A percentile compares a stretch with the other conserved stretches of the same genome.
Conservation (phyloP, 306 rosid species). For the Parietaria judaica region DNA sequence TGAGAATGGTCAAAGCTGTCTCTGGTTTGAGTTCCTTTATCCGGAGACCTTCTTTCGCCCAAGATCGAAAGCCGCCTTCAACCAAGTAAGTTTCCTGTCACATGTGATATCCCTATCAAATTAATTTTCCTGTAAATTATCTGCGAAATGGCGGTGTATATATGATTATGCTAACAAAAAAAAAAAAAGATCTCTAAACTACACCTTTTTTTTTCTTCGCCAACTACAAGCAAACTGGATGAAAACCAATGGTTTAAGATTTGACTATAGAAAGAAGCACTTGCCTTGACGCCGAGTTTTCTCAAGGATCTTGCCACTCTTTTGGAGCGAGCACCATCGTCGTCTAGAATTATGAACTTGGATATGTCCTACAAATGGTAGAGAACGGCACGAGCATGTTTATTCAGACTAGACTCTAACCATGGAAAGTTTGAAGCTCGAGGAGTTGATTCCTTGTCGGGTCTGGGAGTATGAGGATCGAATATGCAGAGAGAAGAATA, state of each 20-base stretch:
- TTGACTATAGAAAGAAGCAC: constrained; percentile 26
- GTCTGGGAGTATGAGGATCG: not conserved
- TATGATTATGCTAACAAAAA: not conserved
- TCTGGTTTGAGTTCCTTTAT: constrained; percentile 81
- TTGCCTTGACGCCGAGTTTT: constrained; percentile 77
- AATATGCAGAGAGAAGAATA: constrained; percentile 19
- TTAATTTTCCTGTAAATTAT: constrained; percentile 1
- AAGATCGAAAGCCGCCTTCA: constrained; percentile 84
- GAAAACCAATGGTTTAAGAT: not conserved
- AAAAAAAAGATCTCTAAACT: not conserved
- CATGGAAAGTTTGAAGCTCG: constrained; percentile 3
- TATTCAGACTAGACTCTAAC: constrained; percentile 31
- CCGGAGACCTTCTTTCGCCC: constrained; percentile 79
- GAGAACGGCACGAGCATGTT: constrained; percentile 38
- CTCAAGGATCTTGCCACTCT: constrained; percentile 84
- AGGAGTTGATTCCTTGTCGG: not conserved
- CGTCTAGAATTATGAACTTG: constrained; percentile 82
- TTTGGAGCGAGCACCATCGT: constrained; percentile 73
- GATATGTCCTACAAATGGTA: constrained; percentile 85
- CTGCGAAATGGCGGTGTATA: not conserved
- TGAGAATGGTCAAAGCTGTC: constrained; percentile 67
- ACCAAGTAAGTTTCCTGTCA: constrained; percentile 80
- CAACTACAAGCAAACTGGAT: not conserved
- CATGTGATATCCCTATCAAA: constrained; percentile 4
- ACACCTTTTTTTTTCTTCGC: not conserved